phyloP scores from a whole-genome alignment of 805 yeast genomes.

The Dipodascus albidus region DNA sequence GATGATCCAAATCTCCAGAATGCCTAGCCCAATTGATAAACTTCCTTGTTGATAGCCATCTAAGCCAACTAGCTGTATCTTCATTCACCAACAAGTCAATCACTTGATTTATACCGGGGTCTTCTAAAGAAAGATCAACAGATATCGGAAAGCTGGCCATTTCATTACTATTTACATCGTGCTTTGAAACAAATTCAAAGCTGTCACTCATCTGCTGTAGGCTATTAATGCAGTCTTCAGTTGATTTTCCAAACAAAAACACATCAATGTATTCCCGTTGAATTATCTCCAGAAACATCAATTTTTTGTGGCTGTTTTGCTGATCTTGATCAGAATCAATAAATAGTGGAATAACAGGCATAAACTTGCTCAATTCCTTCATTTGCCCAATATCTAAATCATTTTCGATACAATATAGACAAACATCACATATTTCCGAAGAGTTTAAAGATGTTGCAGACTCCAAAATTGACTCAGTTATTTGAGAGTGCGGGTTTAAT shows the following conservation, averaged over 20 bases:
- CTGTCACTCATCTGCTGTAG: neutral
- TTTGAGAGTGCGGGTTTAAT: neutral
- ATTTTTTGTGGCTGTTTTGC: neutral
- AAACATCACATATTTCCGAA: neutral
- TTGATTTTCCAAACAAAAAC: neutral
- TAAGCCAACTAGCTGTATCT: neutral
- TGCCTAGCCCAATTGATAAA: neutral
- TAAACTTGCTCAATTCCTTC: neutral
- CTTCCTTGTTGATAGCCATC: neutral
- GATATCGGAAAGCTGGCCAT: neutral
- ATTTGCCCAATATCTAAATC: neutral
- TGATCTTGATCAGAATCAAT: neutral
- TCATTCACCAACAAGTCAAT: neutral
- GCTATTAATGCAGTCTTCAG: neutral
- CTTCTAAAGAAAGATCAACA: neutral
- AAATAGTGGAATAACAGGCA: neutral
- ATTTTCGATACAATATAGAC: neutral
- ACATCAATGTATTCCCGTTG: neutral
- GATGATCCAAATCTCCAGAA: neutral
- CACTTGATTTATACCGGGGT: neutral
- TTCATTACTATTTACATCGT: neutral
- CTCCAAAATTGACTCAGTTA: neutral
- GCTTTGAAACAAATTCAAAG: neutral
- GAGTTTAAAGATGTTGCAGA: neutral
- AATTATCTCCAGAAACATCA: neutral